Evolutionary conservation across 129 eudicot species (phyloP).

Genomic region (Pulicaria dysenterica): DNA sequence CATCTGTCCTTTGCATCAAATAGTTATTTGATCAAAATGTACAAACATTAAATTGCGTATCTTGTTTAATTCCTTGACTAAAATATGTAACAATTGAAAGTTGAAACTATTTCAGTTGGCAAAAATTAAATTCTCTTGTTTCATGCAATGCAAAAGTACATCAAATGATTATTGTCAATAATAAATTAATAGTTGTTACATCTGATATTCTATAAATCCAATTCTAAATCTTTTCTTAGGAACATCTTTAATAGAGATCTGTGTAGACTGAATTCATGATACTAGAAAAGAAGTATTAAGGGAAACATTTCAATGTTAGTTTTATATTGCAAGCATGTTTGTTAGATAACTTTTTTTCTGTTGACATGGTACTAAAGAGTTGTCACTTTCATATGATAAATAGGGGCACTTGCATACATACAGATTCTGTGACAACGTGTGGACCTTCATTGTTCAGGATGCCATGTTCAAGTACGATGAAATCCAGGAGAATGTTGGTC

Average conservation of each 20-base stretch:
- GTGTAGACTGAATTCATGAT: too few relatives aligned
- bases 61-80: too few relatives aligned
- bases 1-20: too few relatives aligned
- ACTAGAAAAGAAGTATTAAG: not conserved
- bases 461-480: constrained; percentile 77
- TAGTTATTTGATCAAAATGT: too few relatives aligned
- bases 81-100: too few relatives aligned
- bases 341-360: not conserved
- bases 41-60: too few relatives aligned
- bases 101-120: too few relatives aligned
- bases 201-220: constrained; percentile 3
- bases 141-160: too few relatives aligned
- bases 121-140: too few relatives aligned
- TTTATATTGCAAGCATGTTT: not conserved
- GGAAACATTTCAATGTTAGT: not conserved
- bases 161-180: too few relatives aligned
- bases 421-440: constrained; percentile 94
- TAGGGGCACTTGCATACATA: constrained; percentile 94
- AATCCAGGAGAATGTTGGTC: constrained; percentile 66
- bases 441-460: constrained; percentile 91
- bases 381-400: constrained; percentile 1
- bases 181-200: not conserved
- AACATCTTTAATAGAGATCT: not conserved
- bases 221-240: not conserved
- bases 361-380: constrained; percentile 8